A percentile compares a stretch with the other conserved stretches of the same genome.
Conservation (phyloP, 495 filamentous ascomycete species). For the Penicillium waksmanii region DNA sequence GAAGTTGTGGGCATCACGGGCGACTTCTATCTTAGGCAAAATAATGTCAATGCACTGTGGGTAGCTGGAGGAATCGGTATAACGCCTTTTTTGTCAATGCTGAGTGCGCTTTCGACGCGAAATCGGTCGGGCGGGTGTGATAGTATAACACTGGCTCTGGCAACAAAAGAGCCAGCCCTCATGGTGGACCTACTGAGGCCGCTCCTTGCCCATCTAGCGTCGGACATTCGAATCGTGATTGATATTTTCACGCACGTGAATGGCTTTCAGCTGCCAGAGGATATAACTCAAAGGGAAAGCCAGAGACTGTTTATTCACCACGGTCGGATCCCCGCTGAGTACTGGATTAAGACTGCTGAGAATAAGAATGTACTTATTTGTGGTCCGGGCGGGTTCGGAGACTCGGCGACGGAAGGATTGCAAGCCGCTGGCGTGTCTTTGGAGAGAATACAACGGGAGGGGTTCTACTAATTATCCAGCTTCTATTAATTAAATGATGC, state of each 20-base stretch:
- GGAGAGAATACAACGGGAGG: slow-evolving; percentile 21
- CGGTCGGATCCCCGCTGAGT: slow-evolving; percentile 8
- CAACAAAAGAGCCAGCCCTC: slow-evolving; percentile 20
- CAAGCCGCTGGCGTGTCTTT: slow-evolving; percentile 13
- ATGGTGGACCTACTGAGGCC: slow-evolving; percentile 16
- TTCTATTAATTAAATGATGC: background rate
- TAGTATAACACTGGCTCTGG: slow-evolving; percentile 11
- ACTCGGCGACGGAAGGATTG: slow-evolving; percentile 15
- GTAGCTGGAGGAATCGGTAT: slow-evolving; percentile 25
- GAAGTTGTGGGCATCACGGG: slow-evolving; percentile 24
- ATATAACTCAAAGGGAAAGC: background rate
- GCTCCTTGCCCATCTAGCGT: slow-evolving; percentile 8
- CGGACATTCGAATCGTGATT: slow-evolving; percentile 5
- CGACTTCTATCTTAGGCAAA: slow-evolving; percentile 15
- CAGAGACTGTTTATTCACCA: slow-evolving; percentile 5
- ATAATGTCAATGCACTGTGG: slow-evolving; percentile 11
- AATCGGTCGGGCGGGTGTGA: background rate
- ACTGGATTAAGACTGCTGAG: slow-evolving; percentile 9
- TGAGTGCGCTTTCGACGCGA: slow-evolving; percentile 14
- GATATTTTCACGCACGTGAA: slow-evolving; percentile 9
- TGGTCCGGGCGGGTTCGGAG: slow-evolving; percentile 21
- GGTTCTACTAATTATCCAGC: slow-evolving; percentile 15
- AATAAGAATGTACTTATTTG: slow-evolving; percentile 21
- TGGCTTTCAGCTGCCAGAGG: background rate
- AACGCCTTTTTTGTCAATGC: slow-evolving; percentile 24